Evolutionary conservation across 345 rosid genomes (phyloP), one percentile per base, ranked within the genome.

Genomic region (Carallia pectinifolia): DNA sequence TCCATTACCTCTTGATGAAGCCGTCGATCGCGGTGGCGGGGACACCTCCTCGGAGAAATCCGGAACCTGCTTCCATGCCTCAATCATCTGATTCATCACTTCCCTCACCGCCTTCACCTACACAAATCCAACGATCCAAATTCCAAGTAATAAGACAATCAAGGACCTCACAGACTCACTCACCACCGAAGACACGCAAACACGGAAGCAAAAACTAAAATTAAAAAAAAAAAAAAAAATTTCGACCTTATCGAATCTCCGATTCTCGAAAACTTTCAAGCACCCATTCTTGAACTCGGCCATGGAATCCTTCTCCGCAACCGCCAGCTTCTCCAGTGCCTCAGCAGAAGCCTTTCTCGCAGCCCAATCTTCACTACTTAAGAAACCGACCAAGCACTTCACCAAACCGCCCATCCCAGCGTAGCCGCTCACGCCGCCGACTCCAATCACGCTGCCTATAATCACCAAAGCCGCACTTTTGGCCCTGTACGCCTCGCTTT

Each of bases 31-130:
- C n/a, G 87, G 88, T 6, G 84, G 90, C 7, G 96, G 95, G 12
- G 92, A 90, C 15, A 66, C 82, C 70, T 86, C 96, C 19, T 88
- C 91, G 1, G 93, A 87, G 71, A 91, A 73, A 89, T 94, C 98
- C 0, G 97, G 93, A 55, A 94, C 84, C 83, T 87, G 89, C 81
- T 86, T 91, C 98, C 98, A 94, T 1, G 93, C 93, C 72, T 94
- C 93, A 71, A 94, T 73, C 91, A 85, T 86, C 85, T 90, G 86
- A 74, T 58, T 83, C 96, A 94, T 91, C 80, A 85, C 96, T 68
- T 91, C 97, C 85, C 98, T 88, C 15, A 83, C 89, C 56, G 90
- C 92, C 86, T 89, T 94, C 77, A 91, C 97, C 98, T 94, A 65
- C 70, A 70, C 23, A 64, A 50, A 61, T 19, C 18, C 53, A 31